Evolutionary conservation across 352 stramenopile species (phyloP).

Genomic region (Phytophthora boehmeriae): DNA sequence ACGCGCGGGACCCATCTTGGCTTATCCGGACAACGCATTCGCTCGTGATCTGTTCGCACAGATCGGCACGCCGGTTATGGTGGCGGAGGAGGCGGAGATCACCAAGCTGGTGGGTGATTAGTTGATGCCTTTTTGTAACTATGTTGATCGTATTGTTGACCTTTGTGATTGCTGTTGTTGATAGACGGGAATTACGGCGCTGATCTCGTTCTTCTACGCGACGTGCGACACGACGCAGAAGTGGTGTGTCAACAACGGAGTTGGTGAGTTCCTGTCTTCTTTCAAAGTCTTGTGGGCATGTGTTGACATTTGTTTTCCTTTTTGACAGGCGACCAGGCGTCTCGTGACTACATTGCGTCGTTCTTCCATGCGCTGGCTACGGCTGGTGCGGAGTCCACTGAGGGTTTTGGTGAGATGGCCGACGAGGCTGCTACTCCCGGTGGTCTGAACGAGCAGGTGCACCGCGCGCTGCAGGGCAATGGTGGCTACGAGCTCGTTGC

Average conservation of each 20-base stretch:
- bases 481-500: slow-evolving; percentile 83
- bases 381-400: slow-evolving; percentile 69
- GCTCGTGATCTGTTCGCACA: slow-evolving; percentile 73
- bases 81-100: slow-evolving; percentile 78
- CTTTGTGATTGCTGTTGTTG: slow-evolving; percentile 1
- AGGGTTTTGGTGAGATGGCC: slow-evolving; percentile 85
- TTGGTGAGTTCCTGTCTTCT: slow-evolving; percentile 54
- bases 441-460: slow-evolving; percentile 86
- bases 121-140: no score
- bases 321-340: slow-evolving; percentile 58
- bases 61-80: slow-evolving; percentile 87
- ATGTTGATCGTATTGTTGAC: no score
- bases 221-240: slow-evolving; percentile 83
- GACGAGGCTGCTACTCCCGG: slow-evolving; percentile 82
- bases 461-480: slow-evolving; percentile 65
- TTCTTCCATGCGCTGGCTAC: slow-evolving; percentile 86
- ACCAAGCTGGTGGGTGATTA: slow-evolving; percentile 62
- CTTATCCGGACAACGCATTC: slow-evolving; percentile 73
- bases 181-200: slow-evolving; percentile 81
- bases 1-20: slow-evolving; percentile 79
- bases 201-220: slow-evolving; percentile 89
- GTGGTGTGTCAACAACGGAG: slow-evolving; percentile 88
- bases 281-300: neutral
- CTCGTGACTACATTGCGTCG: slow-evolving; percentile 80
- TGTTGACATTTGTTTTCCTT: slow-evolving; percentile 6